Evolutionary conservation across 2,329 filamentous ascomycete genomes (phyloP).

Genomic region (Drechslera avenae): DNA sequence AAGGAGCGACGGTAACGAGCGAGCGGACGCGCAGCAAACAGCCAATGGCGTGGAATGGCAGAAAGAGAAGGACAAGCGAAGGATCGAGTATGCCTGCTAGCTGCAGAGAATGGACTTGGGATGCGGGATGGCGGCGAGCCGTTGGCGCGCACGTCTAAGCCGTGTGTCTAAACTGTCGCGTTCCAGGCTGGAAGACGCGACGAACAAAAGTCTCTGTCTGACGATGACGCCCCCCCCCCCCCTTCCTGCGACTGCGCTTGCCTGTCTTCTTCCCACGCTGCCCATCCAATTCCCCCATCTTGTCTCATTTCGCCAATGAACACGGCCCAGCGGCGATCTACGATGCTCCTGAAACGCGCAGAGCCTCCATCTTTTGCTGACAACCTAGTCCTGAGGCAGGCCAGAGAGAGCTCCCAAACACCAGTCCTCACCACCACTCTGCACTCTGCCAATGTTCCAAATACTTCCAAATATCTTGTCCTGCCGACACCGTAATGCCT

Average conservation of each 20-base stretch:
- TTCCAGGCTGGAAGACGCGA: background rate
- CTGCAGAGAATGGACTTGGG: slow-evolving; percentile 14
- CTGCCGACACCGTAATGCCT: slow-evolving; percentile 2
- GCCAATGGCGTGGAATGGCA: slow-evolving; percentile 23
- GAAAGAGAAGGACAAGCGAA: slow-evolving; percentile 16
- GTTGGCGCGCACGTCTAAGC: background rate
- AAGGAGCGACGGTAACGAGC: slow-evolving; percentile 15
- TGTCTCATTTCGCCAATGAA: slow-evolving; percentile 15
- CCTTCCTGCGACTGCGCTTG: slow-evolving; percentile 3
- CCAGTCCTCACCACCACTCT: background rate
- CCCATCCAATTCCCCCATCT: background rate
- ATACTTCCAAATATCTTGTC: background rate
- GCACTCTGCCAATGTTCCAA: background rate
- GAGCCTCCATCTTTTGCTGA: slow-evolving; percentile 2
- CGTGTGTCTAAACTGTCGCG: background rate
- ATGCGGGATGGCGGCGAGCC: slow-evolving; percentile 9
- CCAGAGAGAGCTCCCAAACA: background rate
- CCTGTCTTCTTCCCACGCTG: background rate
- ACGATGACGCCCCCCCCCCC: background rate
- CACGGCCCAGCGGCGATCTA: slow-evolving; percentile 5
- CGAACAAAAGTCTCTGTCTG: background rate
- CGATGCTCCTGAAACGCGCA: slow-evolving; percentile 15
- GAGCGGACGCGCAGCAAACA: slow-evolving; percentile 4
- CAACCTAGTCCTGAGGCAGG: slow-evolving; percentile 8
- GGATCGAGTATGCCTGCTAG: slow-evolving; percentile 9